phyloP scores from a whole-genome alignment of 2,329 filamentous ascomycete species.

The Hymenoscyphus linearis region DNA sequence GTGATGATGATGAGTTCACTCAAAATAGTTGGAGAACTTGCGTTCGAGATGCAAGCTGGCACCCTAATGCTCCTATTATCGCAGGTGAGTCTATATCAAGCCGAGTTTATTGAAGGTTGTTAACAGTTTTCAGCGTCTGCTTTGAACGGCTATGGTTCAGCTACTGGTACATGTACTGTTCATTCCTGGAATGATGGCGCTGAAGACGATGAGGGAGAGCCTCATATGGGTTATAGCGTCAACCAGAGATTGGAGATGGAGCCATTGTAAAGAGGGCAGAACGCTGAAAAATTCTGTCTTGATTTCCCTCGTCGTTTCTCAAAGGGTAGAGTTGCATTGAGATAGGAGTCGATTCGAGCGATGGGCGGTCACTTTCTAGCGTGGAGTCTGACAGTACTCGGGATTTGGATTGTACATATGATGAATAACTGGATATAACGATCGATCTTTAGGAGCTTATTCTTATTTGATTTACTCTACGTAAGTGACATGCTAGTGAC shows the following conservation, averaged over 20 bases:
- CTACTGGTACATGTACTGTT: conserved; percentile 59
- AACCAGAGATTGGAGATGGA: conserved; percentile 36
- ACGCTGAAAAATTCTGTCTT: too few species aligned
- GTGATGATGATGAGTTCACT: conserved; percentile 22
- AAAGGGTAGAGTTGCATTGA: too few species aligned
- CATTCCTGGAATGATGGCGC: conserved; percentile 63
- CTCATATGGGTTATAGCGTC: conserved; percentile 40
- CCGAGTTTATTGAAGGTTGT: conserved; percentile 4
- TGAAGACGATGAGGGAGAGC: conserved; percentile 51
- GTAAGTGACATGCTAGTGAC: too few species aligned
- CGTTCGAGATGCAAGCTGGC: conserved; percentile 68
- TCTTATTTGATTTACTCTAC: too few species aligned
- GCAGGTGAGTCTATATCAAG: conserved; percentile 31
- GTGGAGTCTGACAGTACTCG: neutral
- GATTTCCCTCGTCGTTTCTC: too few species aligned
- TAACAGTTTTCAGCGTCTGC: conserved; percentile 47
- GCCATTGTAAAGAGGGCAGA: neutral
- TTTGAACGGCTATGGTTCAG: conserved; percentile 64
- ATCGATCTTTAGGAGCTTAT: neutral
- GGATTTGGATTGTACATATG: conserved; percentile 1
- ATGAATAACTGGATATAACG: neutral
- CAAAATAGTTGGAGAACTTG: conserved; percentile 54
- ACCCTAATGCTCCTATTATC: conserved; percentile 62
- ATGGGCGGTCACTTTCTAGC: neutral
- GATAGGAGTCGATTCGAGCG: neutral